These are phyloP conservation scores for Cercophora samala DNA, from an alignment of 495 filamentous ascomycete genomes.

Conservation along the genomic window DNA sequence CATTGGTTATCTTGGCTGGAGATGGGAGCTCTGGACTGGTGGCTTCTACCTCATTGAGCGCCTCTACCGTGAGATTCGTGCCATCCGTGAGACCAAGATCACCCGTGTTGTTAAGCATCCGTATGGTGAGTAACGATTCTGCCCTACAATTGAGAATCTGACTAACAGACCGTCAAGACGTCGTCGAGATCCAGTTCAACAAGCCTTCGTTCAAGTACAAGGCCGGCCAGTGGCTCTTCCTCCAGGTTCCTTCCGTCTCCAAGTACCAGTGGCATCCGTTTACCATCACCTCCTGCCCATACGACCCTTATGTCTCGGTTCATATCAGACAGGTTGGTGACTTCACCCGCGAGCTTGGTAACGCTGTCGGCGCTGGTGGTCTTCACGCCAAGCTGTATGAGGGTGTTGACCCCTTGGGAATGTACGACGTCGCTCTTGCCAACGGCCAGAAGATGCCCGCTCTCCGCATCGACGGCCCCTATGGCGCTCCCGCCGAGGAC, in stretches of 20 bases:
- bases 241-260: slow-evolving; percentile 87
- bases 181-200: slow-evolving; percentile 93
- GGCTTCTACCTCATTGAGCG: slow-evolving; percentile 82
- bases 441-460: slow-evolving; percentile 87
- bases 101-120: slow-evolving; percentile 92
- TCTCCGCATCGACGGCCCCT: slow-evolving; percentile 90
- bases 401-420: slow-evolving; percentile 85
- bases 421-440: slow-evolving; percentile 96
- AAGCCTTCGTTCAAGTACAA: slow-evolving; percentile 98
- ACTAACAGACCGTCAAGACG: slow-evolving; percentile 57
- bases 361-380: slow-evolving; percentile 86
- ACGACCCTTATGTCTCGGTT: slow-evolving; percentile 88
- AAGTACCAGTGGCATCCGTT: slow-evolving; percentile 96
- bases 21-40: slow-evolving; percentile 91
- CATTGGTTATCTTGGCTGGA: slow-evolving; percentile 93
- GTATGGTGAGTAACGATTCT: slow-evolving; percentile 64
- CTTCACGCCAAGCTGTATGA: slow-evolving; percentile 83
- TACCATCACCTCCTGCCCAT: slow-evolving; percentile 98
- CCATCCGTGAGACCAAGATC: slow-evolving; percentile 78
- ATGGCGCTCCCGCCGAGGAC: slow-evolving; percentile 93
- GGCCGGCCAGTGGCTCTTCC: slow-evolving; percentile 94
- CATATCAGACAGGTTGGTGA: slow-evolving; percentile 97
- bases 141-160: slow-evolving; percentile 6
- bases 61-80: slow-evolving; percentile 86
- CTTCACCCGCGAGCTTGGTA: slow-evolving; percentile 83